Evolutionary conservation across 345 rosid genomes (phyloP).

Genomic region (Eucalyptus albens): DNA sequence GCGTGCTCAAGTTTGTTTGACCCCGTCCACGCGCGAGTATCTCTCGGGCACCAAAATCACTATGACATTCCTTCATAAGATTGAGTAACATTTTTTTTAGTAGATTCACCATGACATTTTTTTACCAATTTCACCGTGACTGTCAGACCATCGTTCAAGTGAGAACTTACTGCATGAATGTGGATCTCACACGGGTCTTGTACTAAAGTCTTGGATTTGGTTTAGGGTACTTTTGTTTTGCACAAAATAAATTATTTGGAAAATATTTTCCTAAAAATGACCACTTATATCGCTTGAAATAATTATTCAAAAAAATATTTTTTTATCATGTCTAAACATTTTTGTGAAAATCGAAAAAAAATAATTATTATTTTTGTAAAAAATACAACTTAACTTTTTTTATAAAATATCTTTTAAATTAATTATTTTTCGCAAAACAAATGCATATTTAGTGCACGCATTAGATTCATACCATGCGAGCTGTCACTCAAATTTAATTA

Average conservation of each 20-base stretch:
- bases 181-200: not conserved
- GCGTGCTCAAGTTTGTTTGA: not conserved
- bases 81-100: not conserved
- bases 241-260: too few species aligned
- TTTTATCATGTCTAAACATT: too few species aligned
- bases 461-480: not conserved
- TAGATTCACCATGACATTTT: not conserved
- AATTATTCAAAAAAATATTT: too few species aligned
- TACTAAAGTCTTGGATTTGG: not conserved
- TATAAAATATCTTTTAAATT: too few species aligned
- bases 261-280: not conserved
- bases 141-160: not conserved
- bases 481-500: not conserved
- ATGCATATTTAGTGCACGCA: not conserved
- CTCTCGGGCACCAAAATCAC: not conserved
- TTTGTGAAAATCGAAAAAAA: not conserved
- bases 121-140: not conserved
- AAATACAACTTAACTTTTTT: too few species aligned
- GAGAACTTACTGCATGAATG: not conserved
- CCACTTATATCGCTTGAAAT: too few species aligned
- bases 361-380: too few species aligned
- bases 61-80: not conserved
- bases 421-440: too few species aligned
- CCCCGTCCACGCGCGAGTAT: not conserved
- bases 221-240: not conserved